Evolutionary conservation across 2,329 filamentous ascomycete species (phyloP).

Genomic region (Raffaelea deltoideospora): DNA sequence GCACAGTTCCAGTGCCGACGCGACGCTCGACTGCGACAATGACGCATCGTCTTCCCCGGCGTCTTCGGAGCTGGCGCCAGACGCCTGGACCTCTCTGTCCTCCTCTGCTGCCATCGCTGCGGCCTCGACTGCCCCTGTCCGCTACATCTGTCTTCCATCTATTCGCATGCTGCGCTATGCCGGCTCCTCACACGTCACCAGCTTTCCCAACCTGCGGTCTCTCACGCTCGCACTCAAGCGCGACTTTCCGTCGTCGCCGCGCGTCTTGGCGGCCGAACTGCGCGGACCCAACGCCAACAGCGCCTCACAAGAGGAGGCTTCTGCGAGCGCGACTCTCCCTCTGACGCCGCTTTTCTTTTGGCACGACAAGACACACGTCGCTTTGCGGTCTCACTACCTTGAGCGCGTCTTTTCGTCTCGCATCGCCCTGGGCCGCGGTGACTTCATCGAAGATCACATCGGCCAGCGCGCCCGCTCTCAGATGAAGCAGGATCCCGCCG

Average conservation of each 20-base stretch:
- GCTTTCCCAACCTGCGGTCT: conserved; percentile 24
- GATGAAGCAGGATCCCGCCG: conserved; percentile 35
- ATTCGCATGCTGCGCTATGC: conserved; percentile 36
- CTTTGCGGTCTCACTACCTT: conserved; percentile 32
- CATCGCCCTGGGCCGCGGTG: conserved; percentile 32
- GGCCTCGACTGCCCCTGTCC: conserved; percentile 16
- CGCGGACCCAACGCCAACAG: no score
- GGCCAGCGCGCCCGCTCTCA: conserved; percentile 38
- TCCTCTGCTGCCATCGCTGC: background rate
- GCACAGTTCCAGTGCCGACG: no score
- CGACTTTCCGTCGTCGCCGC: conserved; percentile 16
- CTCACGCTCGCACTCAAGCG: conserved; percentile 26
- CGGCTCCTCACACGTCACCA: conserved; percentile 26
- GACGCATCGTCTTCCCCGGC: no score
- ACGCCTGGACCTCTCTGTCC: background rate
- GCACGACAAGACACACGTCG: conserved; percentile 43
- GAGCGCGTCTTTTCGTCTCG: conserved; percentile 31
- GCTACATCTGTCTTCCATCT: conserved; percentile 38
- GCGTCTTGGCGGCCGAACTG: background rate
- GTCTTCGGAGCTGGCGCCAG: no score
- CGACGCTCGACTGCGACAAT: background rate
- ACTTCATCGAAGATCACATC: conserved; percentile 41
- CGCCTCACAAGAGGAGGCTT: background rate
- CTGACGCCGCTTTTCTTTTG: conserved; percentile 43
- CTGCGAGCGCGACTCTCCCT: conserved; percentile 16